These are phyloP conservation scores for Rubroboletus pulcherrimus DNA, from an alignment of 768 basidiomycete species.

Conservation along the genomic window DNA sequence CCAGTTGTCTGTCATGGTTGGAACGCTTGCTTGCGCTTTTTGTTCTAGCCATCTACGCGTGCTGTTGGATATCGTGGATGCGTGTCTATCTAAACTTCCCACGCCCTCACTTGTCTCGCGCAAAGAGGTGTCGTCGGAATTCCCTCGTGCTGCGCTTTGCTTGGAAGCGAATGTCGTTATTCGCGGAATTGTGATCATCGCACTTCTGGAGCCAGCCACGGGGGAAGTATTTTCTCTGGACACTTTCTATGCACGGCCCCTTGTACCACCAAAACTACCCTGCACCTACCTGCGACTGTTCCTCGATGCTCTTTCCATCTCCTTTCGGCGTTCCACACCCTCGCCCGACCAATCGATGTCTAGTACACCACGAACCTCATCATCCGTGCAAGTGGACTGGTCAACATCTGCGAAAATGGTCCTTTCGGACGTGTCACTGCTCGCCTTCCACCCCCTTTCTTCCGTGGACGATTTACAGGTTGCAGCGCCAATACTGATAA, in stretches of 20 bases:
- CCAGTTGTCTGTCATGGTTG: constrained; percentile 41
- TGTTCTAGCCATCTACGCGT: constrained; percentile 54
- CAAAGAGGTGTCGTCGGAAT: constrained; percentile 12
- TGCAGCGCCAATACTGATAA: constrained; percentile 68
- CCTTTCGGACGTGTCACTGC: constrained; percentile 52
- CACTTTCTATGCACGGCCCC: constrained; percentile 54
- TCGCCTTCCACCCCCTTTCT: constrained; percentile 40
- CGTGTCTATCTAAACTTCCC: constrained; percentile 26
- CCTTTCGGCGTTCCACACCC: constrained; percentile 13
- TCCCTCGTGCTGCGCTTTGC: constrained; percentile 24
- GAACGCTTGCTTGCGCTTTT: constrained; percentile 53
- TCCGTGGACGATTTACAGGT: constrained; percentile 19
- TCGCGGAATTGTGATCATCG: constrained; percentile 47
- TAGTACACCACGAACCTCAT: not conserved
- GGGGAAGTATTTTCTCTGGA: constrained; percentile 17
- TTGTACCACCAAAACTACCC: constrained; percentile 50
- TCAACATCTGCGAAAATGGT: constrained; percentile 17
- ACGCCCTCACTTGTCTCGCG: constrained; percentile 11
- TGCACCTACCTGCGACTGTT: constrained; percentile 53
- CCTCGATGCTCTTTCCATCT: constrained; percentile 35
- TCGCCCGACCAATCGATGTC: constrained; percentile 3
- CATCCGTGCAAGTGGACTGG: not conserved
- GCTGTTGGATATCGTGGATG: constrained; percentile 41
- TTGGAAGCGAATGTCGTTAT: constrained; percentile 34
- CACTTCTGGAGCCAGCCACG: constrained; percentile 35